Base-by-base conservation (phyloP, 176 grass and related monocot species). In the Pharus latifolius region DNA sequence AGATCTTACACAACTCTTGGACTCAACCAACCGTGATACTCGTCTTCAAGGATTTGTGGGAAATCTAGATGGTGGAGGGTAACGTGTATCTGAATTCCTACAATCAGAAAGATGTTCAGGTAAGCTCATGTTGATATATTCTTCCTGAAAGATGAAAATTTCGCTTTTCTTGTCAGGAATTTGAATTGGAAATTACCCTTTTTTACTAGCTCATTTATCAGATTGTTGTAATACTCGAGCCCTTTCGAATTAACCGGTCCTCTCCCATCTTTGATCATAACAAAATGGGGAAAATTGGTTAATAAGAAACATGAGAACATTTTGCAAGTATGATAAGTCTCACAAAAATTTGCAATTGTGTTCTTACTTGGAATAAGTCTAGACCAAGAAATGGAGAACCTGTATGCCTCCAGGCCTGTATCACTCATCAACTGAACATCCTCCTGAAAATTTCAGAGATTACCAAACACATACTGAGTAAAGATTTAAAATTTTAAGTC, bases 361-460 rank as follows among this genome's bases (percentile, higher is more conserved):
- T 10, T 62, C 66, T 76, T 91, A 96, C 88, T 86, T 61, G 88
- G 88, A 20, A 96, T 78, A 61, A 92, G 88, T 33, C 92, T 81
- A 15, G 92, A 89, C 92, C 92, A 96, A 55, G 88, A 91, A 65
- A 96, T 87, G 68, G 92, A 96, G 82, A 92, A 96, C 43, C 80
- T 75, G 77, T 92, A 96, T 19, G 88, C 89, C 42, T 96, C 85
- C 25, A 96, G 71, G 11, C 88, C 83, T 19, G 81, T 73, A 3
- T 92, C 80, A 56, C 44, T 58, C 77, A 92, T 89, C 73, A 96
- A 17, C 68, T 85, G 35, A 4, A 82, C 85, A 67, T 96, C 88
- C 60, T 84, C 92, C 92, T 96, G 80, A 56, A 74, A 87, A 62
- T 42, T 4, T 16, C 25, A 29, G 7, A 43, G 6, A 75, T 44